phyloP scores from a whole-genome alignment of 2,329 filamentous ascomycete species.

The Ceratocystis lukuohia region DNA sequence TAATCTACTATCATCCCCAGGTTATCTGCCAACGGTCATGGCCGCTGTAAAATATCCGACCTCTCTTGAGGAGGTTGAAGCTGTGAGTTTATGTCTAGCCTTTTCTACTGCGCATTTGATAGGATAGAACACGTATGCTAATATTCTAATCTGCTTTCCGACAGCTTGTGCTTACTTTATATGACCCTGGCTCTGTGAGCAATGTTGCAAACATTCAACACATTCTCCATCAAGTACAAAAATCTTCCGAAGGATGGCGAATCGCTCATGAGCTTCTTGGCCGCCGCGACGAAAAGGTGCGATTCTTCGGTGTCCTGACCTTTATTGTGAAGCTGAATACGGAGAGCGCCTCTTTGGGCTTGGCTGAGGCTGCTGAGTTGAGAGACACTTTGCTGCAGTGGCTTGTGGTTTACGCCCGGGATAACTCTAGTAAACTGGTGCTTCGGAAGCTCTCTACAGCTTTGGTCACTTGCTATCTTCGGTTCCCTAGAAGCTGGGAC shows the following conservation, averaged over 20 bases:
- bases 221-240: slow-evolving; percentile 64
- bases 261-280: slow-evolving; percentile 64
- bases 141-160: neutral
- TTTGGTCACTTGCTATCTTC: slow-evolving; percentile 60
- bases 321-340: slow-evolving; percentile 89
- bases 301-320: slow-evolving; percentile 86
- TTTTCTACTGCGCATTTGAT: neutral
- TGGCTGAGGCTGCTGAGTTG: slow-evolving; percentile 45
- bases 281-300: slow-evolving; percentile 57
- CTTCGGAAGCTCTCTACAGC: slow-evolving; percentile 65
- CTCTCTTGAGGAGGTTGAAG: slow-evolving; percentile 19
- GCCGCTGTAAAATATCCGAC: slow-evolving; percentile 10
- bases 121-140: neutral
- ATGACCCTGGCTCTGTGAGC: slow-evolving; percentile 38
- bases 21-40: slow-evolving; percentile 7
- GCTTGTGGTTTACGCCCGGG: slow-evolving; percentile 42
- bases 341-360: slow-evolving; percentile 48
- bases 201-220: slow-evolving; percentile 48
- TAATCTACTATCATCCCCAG: neutral
- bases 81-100: slow-evolving; percentile 11
- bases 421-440: slow-evolving; percentile 45
- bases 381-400: slow-evolving; percentile 48
- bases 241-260: slow-evolving; percentile 70
- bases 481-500: slow-evolving; percentile 55
- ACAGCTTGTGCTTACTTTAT: slow-evolving; percentile 39